These are phyloP conservation scores for Paramecium octaurelia DNA, from an alignment of 73 alveolate species.

Conservation along the genomic window DNA sequence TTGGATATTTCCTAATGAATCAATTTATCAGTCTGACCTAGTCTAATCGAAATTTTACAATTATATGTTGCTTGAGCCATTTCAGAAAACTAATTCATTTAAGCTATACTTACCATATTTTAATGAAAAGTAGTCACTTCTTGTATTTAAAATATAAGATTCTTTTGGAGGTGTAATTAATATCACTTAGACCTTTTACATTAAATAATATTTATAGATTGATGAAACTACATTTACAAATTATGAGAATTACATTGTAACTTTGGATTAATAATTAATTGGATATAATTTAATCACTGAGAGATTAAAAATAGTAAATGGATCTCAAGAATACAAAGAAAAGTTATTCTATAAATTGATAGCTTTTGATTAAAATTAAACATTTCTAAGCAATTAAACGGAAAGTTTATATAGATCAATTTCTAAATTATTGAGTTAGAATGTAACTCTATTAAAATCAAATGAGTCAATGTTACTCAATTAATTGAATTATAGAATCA, in stretches of 20 bases:
- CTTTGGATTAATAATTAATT: neutral
- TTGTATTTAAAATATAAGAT: neutral
- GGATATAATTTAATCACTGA: neutral
- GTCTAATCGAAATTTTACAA: neutral
- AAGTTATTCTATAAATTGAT: neutral
- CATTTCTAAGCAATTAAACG: neutral
- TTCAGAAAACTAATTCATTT: neutral
- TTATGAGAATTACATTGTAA: neutral
- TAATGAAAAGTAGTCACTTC: neutral
- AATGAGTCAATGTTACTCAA: neutral
- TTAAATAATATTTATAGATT: neutral
- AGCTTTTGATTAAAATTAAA: neutral
- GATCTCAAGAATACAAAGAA: neutral
- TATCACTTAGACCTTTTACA: neutral
- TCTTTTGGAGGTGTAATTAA: neutral
- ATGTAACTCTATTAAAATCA: neutral
- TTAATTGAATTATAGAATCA: neutral
- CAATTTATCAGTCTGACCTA: neutral
- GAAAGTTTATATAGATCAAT: neutral
- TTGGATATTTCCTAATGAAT: constrained; percentile 4
- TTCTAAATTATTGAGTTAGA: neutral
- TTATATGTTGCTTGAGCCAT: neutral
- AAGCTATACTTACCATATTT: neutral
- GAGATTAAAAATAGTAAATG: neutral
- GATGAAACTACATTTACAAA: neutral